Evolutionary conservation across 2,329 filamentous ascomycete species (phyloP), one percentile per base, ranked within the genome.

Genomic region (Botrytis pseudocinerea): DNA sequence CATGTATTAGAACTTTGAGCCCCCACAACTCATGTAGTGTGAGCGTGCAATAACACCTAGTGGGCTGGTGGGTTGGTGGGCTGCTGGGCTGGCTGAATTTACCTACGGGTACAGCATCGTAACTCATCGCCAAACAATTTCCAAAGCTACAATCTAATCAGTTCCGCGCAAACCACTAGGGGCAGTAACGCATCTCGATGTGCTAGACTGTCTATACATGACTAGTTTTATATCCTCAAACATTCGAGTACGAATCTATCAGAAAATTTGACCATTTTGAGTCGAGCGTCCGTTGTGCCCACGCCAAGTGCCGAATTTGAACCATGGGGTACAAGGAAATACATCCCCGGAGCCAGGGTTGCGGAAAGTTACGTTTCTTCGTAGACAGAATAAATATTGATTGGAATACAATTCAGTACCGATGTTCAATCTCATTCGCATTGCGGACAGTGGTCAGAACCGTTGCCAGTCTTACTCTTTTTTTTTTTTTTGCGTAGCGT

Each of bases 341-440:
- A 44, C n/a, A 57, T 44, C 48, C 65, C 65, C 48, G 65, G 65
- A 57, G 32, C 38, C 16, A 59, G 65, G 65, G 18, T 57, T 20
- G 32, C 18, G 65, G 48, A 16, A 69, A 42, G 65, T 69, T 69
- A 42, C 48, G 35, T 42, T 38, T 38, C 65, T 28, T 18, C 14
- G 28, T 40, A 66, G 22, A 2, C 35, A 25, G 35, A 9, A 57
- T 16, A 68, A 38, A 42, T 42, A 68, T 54, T 38, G 48, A 40
- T 61, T 40, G 14, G n/a, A n/a, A 40, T 38, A n/a, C 35, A 22
- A 16, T 25, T 4, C 35, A 28, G 61, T 54, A 54, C 64, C 16
- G 64, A 57, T 57, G 20, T 12, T 57, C 64, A 40, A 68, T 42
- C 48, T 62, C 25, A 38, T n/a, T 57, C 18, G 51, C 51, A n/a